Base-by-base conservation (phyloP, 345 rosid genomes). In the Brassica cretica region DNA sequence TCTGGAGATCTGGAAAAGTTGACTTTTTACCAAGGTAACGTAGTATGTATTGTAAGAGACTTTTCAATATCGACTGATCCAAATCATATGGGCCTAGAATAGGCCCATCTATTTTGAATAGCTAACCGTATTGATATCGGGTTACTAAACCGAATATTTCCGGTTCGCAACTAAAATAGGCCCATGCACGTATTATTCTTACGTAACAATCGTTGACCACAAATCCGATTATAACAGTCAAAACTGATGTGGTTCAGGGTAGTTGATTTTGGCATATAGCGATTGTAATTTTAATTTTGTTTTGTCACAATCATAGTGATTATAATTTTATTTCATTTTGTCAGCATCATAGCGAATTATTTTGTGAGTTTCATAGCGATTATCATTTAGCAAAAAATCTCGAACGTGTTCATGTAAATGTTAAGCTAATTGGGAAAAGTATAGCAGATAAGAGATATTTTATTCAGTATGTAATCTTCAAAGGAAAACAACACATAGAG, bases 401-500 rank as follows among this genome's bases (percentile, higher is more conserved):
- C 49, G 14, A 41, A 14, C 14, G 49, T 10, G 49, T 10, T 41
- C 49, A 11, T 10, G 49, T 41, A 41, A 41, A 41, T 41, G 49
- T 41, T 41, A 41, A 41, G 14, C 5, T 41, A 41, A 41, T 74
- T 81, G 10, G 86, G 87, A 8, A 85, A 88, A 30, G 81, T 81
- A 10, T 21, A 71, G 24, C n/a, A 60, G 37, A 71, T 11, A 5
- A 19, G 56, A 21, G 25, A 59, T 10, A 8, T 55, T 56, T 70
- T 33, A 70, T 70, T 70, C 74, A 55, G 56, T 32, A 56, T 56
- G 64, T 56, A 56, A 32, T 19, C 7, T 56, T 33, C 49, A 56
- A 69, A 27, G n/a, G 61, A 25, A 27, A 55, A 70, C 39, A 49
- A 58, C 25, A 66, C 55, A 69, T 10, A 70, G 18, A 32, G 32